phyloP scores from a whole-genome alignment of 1,284 basidiomycete genomes.

The Tilletiaria anomala region DNA sequence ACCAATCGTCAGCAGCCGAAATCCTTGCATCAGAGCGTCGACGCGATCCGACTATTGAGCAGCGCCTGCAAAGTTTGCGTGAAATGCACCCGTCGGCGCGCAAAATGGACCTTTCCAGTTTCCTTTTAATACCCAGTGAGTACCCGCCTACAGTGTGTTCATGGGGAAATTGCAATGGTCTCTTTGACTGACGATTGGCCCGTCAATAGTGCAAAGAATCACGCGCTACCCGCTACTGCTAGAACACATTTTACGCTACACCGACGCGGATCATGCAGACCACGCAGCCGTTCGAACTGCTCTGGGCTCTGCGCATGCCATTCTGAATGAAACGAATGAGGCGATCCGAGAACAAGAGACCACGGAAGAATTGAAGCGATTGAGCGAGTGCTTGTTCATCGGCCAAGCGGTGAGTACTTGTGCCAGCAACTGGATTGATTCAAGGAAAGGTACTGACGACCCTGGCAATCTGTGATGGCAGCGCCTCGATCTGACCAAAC shows the following conservation, averaged over 20 bases:
- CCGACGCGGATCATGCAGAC: conserved; percentile 49
- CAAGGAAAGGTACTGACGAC: neutral
- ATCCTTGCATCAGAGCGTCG: conserved; percentile 61
- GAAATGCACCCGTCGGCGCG: conserved; percentile 59
- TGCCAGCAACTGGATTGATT: neutral
- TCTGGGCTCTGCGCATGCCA: conserved; percentile 54
- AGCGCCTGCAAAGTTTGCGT: conserved; percentile 58
- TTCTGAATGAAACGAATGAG: conserved; percentile 73
- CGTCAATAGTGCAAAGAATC: conserved; percentile 68
- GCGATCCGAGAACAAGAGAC: conserved; percentile 72
- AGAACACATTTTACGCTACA: conserved; percentile 67
- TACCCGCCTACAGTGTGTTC: conserved; percentile 5
- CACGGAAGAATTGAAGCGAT: conserved; percentile 53
- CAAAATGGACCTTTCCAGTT: conserved; percentile 75
- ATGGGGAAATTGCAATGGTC: neutral
- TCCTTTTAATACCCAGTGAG: conserved; percentile 75
- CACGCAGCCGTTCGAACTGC: conserved; percentile 48
- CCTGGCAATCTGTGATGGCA: conserved; percentile 27
- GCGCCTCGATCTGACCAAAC: conserved; percentile 77
- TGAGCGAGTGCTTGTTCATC: too few species aligned
- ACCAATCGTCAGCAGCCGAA: conserved; percentile 65
- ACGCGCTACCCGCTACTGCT: conserved; percentile 80
- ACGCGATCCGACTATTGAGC: conserved; percentile 52
- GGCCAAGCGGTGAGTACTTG: conserved; percentile 6
- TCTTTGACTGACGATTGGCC: neutral